A percentile compares a stretch with the other conserved stretches of the same genome.
Evolutionary conservation across 139 green algal species (phyloP).

Genomic region (Auxenochlorella protothecoides): DNA sequence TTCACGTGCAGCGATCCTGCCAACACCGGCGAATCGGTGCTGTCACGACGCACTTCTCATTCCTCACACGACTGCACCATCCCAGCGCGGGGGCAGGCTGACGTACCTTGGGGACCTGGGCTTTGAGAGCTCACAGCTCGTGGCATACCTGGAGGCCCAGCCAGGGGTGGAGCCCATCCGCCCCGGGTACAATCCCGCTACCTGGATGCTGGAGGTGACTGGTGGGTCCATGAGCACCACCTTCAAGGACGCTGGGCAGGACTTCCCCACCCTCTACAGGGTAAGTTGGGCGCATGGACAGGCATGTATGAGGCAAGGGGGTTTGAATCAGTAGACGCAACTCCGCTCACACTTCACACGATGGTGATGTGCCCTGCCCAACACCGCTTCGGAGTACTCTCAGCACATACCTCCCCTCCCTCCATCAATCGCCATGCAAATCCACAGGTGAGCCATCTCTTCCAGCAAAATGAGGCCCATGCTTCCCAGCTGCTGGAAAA

Average conservation of each 20-base stretch:
- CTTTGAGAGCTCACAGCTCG: constrained; percentile 34
- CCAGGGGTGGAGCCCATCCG: constrained; percentile 35
- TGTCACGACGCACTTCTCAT: too few species aligned
- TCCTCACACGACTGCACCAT: too few species aligned
- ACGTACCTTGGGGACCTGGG: constrained; percentile 81
- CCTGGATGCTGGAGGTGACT: constrained; percentile 43
- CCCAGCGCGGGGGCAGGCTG: constrained; percentile 18
- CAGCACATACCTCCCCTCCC: too few species aligned
- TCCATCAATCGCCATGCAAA: too few species aligned
- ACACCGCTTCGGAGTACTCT: too few species aligned
- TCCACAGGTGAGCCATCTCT: neutral
- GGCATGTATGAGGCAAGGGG: too few species aligned
- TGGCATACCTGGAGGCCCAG: constrained; percentile 47
- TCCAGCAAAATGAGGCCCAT: neutral
- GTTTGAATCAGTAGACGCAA: too few species aligned
- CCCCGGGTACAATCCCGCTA: constrained; percentile 35
- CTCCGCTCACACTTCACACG: too few species aligned
- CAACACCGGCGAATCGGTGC: too few species aligned
- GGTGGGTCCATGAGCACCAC: constrained; percentile 29
- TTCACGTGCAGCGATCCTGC: too few species aligned
- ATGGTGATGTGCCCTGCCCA: too few species aligned
- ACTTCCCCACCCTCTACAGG: constrained; percentile 36
- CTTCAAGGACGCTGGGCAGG: constrained; percentile 11
- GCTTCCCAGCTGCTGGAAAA: constrained; percentile 9
- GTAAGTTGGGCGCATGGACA: too few species aligned